Conservation (phyloP, 2,329 filamentous ascomycete species). For the Hymenoscyphus occultus region DNA sequence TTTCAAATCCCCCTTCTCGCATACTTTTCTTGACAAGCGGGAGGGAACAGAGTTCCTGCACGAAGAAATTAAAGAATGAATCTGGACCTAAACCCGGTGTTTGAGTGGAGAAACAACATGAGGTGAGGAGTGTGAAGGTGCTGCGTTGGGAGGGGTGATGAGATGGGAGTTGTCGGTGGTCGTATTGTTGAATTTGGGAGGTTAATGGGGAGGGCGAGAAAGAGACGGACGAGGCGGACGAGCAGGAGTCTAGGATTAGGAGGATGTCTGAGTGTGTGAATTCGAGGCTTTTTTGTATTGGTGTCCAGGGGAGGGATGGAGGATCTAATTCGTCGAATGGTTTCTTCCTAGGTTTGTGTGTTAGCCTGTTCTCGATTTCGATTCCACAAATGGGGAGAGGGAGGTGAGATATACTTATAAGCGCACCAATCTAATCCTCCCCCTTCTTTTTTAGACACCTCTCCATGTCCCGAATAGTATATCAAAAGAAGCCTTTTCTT, state of each 20-base stretch:
- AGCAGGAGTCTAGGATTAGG: constrained; percentile 12
- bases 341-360: not conserved
- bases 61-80: constrained; percentile 12
- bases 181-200: not conserved
- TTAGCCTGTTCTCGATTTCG: not conserved
- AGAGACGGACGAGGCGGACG: constrained; percentile 2
- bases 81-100: constrained; percentile 7
- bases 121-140: constrained; percentile 8
- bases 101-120: constrained; percentile 9
- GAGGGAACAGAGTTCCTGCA: constrained; percentile 7
- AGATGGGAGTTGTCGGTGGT: not conserved
- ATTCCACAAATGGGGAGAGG: not conserved
- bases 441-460: constrained; percentile 1
- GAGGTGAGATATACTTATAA: constrained; percentile 4
- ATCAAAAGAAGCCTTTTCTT: constrained; percentile 9
- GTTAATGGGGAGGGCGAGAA: not conserved
- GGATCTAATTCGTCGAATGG: not conserved
- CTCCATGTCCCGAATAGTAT: constrained; percentile 14
- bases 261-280: not conserved
- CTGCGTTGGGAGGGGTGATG: not conserved
- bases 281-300: constrained; percentile 9
- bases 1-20: not conserved
- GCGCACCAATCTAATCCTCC: constrained; percentile 8
- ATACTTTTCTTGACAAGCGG: not conserved
- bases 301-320: constrained; percentile 11